Evolutionary conservation across 179 eudicot genomes (phyloP).

Genomic region (Amaranthus tricolor): DNA sequence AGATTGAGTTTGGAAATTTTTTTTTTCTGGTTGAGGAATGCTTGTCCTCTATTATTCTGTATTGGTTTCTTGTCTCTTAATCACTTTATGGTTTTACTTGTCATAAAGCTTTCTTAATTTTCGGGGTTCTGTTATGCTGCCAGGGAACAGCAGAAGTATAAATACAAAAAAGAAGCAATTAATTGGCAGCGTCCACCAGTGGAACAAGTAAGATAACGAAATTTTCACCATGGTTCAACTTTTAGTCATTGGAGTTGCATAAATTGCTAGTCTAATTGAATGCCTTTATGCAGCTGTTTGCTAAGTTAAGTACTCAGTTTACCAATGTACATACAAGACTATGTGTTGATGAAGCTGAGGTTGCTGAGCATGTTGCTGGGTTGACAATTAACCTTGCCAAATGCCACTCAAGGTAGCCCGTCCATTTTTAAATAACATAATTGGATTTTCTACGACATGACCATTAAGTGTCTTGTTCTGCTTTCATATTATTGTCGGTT

Average conservation of each 20-base stretch:
- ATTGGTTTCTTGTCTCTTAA: no score
- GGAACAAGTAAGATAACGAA: constrained; percentile 57
- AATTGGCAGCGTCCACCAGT: constrained; percentile 84
- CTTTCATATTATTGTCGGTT: background rate
- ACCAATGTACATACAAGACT: constrained; percentile 67
- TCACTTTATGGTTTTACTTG: background rate
- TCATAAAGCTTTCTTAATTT: background rate
- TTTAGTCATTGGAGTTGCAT: background rate
- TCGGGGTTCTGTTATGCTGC: constrained; percentile 7
- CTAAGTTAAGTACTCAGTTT: constrained; percentile 67
- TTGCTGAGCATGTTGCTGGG: constrained; percentile 91
- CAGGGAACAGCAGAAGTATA: constrained; percentile 81
- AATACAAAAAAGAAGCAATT: constrained; percentile 40
- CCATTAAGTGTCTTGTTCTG: background rate
- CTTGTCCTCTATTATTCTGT: no score
- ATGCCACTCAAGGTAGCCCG: constrained; percentile 67
- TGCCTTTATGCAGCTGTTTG: constrained; percentile 44
- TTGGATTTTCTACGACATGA: background rate
- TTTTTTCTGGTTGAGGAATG: no score
- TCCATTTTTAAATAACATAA: background rate
- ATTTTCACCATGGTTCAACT: background rate
- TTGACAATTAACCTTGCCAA: constrained; percentile 81
- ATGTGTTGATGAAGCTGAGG: constrained; percentile 85
- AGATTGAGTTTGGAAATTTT: no score
- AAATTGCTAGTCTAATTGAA: background rate